Evolutionary conservation across 768 basidiomycete species (phyloP).

Genomic region (Strobilomyces dryophilus): DNA sequence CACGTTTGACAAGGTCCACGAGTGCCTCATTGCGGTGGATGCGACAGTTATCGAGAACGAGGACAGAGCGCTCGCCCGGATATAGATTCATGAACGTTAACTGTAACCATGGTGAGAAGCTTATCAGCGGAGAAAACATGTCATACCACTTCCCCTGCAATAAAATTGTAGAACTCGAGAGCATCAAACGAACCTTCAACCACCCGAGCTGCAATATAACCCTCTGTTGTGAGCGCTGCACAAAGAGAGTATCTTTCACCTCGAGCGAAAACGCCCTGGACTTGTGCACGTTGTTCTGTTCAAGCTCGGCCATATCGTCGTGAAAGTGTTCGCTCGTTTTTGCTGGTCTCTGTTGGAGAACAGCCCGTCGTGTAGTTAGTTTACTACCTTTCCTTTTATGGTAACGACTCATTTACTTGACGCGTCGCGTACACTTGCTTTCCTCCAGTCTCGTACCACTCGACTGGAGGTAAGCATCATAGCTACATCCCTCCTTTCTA

Average conservation of each 20-base stretch:
- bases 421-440: too few relatives aligned
- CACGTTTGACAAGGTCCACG: background rate
- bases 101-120: too few relatives aligned
- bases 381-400: too few relatives aligned
- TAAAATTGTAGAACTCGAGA: background rate
- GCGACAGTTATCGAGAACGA: slow-evolving; percentile 2
- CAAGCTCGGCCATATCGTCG: background rate
- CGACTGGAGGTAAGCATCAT: too few relatives aligned
- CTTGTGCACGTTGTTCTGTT: background rate
- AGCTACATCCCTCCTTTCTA: too few relatives aligned
- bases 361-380: too few relatives aligned
- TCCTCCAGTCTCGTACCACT: too few relatives aligned
- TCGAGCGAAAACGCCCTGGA: background rate
- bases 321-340: background rate
- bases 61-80: background rate
- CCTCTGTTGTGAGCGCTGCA: background rate
- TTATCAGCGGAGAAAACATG: too few relatives aligned
- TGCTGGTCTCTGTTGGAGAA: too few relatives aligned
- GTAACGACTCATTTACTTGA: too few relatives aligned
- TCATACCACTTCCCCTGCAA: background rate
- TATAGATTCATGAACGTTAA: background rate
- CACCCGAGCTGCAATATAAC: background rate
- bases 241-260: background rate
- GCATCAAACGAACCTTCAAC: background rate
- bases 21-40: slow-evolving; percentile 6